Evolutionary conservation across 2,329 filamentous ascomycete genomes (phyloP).

Genomic region (Salinomyces thailandicus): DNA sequence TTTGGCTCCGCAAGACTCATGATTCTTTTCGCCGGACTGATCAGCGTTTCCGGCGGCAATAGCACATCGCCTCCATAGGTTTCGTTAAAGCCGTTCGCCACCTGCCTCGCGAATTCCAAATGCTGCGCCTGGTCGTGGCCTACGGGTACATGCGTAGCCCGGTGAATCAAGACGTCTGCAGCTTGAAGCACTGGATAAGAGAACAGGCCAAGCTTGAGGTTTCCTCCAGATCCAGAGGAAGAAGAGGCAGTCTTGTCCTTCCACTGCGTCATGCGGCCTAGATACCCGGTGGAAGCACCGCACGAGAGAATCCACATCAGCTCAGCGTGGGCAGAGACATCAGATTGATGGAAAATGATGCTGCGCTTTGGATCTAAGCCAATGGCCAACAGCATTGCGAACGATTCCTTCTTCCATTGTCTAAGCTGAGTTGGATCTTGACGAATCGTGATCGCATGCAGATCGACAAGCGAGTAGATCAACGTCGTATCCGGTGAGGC

Average conservation of each 20-base stretch:
- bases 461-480: conserved; percentile 80
- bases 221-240: neutral
- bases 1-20: conserved; percentile 77
- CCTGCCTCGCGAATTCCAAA: conserved; percentile 81
- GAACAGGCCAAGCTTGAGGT: conserved; percentile 70
- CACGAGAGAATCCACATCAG: conserved; percentile 97
- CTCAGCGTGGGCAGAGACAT: conserved; percentile 64
- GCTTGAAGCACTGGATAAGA: conserved; percentile 94
- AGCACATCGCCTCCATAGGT: conserved; percentile 52
- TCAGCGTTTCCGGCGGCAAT: conserved; percentile 56
- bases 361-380: conserved; percentile 70
- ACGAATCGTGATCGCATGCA: conserved; percentile 80
- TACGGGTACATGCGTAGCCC: conserved; percentile 87
- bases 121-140: conserved; percentile 94
- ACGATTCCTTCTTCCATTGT: conserved; percentile 57
- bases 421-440: conserved; percentile 54
- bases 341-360: conserved; percentile 65
- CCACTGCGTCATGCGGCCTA: conserved; percentile 99
- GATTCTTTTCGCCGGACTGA: conserved; percentile 72
- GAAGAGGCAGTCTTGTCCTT: conserved; percentile 49
- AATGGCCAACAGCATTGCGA: conserved; percentile 73
- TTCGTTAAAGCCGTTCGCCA: conserved; percentile 79
- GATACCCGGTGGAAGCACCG: conserved; percentile 79
- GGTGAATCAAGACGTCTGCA: conserved; percentile 82
- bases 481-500: conserved; percentile 49